Evolutionary conservation across 345 rosid genomes (phyloP).

Genomic region (Kandelia obovata): DNA sequence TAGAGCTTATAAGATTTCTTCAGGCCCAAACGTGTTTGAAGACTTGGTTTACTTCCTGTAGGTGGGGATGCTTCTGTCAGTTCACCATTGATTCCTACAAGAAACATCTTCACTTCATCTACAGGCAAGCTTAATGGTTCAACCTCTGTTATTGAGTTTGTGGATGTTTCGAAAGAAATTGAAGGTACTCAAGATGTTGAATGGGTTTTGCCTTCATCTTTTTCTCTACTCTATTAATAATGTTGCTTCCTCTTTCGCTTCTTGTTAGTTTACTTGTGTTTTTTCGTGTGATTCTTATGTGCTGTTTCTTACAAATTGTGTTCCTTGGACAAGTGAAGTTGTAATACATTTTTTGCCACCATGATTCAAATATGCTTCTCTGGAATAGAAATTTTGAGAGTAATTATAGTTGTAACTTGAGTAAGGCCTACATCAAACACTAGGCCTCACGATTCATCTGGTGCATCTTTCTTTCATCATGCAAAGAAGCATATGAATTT

Average conservation of each 20-base stretch:
- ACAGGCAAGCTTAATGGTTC: conserved; percentile 16
- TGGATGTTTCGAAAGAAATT: conserved; percentile 17
- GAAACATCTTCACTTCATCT: conserved; percentile 29
- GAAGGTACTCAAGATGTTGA: conserved; percentile 19
- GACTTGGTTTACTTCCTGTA: conserved; percentile 16
- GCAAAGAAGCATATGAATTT: too few species aligned
- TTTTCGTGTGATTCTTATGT: not conserved
- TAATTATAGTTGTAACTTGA: too few species aligned
- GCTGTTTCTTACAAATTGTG: too few species aligned
- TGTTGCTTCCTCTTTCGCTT: not conserved
- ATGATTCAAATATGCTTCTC: too few species aligned
- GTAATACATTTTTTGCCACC: too few species aligned
- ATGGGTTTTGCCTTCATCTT: conserved; percentile 1
- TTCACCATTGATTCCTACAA: conserved; percentile 30
- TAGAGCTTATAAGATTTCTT: not conserved
- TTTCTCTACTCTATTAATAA: not conserved
- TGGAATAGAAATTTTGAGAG: too few species aligned
- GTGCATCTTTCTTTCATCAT: too few species aligned
- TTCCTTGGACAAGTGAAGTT: too few species aligned
- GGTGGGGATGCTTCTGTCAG: conserved; percentile 67
- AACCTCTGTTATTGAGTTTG: conserved; percentile 1
- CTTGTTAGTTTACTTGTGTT: not conserved
- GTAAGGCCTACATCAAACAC: too few species aligned
- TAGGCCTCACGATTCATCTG: too few species aligned
- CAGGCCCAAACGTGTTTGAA: not conserved